Conservation (phyloP, 139 green algal genomes). For the Picochlorum sp. region DNA sequence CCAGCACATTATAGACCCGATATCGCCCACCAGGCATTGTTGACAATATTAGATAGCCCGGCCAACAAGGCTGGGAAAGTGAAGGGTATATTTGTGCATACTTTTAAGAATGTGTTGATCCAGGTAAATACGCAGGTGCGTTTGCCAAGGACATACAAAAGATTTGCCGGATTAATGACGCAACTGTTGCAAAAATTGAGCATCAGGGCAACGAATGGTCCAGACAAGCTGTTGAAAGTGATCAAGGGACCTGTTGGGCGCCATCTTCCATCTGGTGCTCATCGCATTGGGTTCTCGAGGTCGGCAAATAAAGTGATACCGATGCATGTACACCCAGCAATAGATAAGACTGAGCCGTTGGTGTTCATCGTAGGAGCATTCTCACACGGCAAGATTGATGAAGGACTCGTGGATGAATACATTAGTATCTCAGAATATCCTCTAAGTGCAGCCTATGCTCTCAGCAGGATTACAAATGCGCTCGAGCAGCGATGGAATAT, state of each 20-base stretch:
- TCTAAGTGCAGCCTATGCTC: constrained; percentile 78
- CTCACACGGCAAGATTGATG: constrained; percentile 84
- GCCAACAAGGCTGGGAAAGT: constrained; percentile 89
- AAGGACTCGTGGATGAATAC: constrained; percentile 71
- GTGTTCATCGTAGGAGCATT: constrained; percentile 91
- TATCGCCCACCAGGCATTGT: constrained; percentile 89
- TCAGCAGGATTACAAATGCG: constrained; percentile 77
- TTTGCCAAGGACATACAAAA: constrained; percentile 88
- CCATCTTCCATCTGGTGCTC: constrained; percentile 59
- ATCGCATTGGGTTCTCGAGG: constrained; percentile 75
- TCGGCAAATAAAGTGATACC: constrained; percentile 46
- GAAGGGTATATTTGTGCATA: constrained; percentile 85
- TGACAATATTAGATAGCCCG: constrained; percentile 90
- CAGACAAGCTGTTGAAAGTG: constrained; percentile 91
- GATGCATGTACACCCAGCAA: constrained; percentile 25
- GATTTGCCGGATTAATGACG: constrained; percentile 90
- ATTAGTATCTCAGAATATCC: constrained; percentile 86
- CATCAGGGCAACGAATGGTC: constrained; percentile 88
- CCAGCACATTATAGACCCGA: constrained; percentile 83
- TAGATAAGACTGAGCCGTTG: constrained; percentile 28
- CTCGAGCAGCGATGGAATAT: constrained; percentile 85
- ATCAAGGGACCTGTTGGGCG: constrained; percentile 84
- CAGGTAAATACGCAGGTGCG: constrained; percentile 82
- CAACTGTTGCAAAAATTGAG: constrained; percentile 98
- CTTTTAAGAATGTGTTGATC: constrained; percentile 88